phyloP scores from a whole-genome alignment of 495 filamentous ascomycete genomes.

The Aspergillus biplanus region DNA sequence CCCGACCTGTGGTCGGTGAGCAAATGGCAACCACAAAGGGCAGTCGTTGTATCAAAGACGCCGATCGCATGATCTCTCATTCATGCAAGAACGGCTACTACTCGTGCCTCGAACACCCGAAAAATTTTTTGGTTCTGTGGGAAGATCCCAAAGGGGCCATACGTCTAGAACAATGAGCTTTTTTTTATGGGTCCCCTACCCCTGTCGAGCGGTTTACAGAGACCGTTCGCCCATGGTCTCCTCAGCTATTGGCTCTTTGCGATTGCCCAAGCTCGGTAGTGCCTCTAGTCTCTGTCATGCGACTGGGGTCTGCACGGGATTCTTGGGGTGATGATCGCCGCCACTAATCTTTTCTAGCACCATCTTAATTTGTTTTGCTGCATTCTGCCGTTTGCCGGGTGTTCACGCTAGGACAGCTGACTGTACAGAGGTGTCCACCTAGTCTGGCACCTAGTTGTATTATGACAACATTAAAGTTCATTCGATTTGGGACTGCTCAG shows the following conservation, averaged over 20 bases:
- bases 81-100: conserved; percentile 34
- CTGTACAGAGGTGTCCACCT: conserved; percentile 38
- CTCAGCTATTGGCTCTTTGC: conserved; percentile 35
- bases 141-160: conserved; percentile 35
- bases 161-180: conserved; percentile 26
- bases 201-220: conserved; percentile 22
- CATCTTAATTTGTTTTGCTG: conserved; percentile 48
- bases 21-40: conserved; percentile 26
- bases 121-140: conserved; percentile 17
- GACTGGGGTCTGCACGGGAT: conserved; percentile 46
- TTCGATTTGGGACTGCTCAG: conserved; percentile 25
- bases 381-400: conserved; percentile 44
- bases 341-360: conserved; percentile 42
- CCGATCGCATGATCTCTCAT: conserved; percentile 40
- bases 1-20: conserved; percentile 39
- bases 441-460: conserved; percentile 19
- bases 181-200: conserved; percentile 24
- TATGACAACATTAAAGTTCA: conserved; percentile 27
- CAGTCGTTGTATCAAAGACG: conserved; percentile 30
- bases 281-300: conserved; percentile 41
- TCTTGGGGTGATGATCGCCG: conserved; percentile 41
- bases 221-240: conserved; percentile 18
- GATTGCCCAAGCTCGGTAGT: conserved; percentile 39
- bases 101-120: conserved; percentile 36
- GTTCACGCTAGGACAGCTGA: conserved; percentile 45